Base-by-base conservation (phyloP, 202 grass and related monocot species). In the Panicum hallii region DNA sequence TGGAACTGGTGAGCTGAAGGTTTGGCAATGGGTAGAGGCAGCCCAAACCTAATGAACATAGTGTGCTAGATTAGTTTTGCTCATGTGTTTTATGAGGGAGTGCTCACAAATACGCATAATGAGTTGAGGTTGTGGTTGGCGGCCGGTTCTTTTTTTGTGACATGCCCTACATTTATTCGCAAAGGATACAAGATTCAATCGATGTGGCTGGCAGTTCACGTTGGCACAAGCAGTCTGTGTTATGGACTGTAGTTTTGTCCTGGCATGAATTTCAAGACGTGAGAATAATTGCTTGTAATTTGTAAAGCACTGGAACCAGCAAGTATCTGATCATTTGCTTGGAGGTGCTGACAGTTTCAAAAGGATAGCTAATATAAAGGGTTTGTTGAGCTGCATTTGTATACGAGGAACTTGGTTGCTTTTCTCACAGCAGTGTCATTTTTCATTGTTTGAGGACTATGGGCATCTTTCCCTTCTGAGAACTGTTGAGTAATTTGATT, bases 1-100 rank as follows among this genome's bases (percentile, higher is more conserved):
- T 79, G 96, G 93, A 50, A 91, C 91, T 20, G 93, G 96, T 78
- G 93, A 99, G 75, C 79, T 99, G 26, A 99, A 95, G 90, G 93
- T 99, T 72, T 95, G 93, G 93, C 85, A 92, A 68, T 97, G 95
- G 89, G 26, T 84, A 38, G 84, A 83, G 48, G 62, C 75, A 74
- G 78, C 75, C 63, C 81, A 88, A 80, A 87, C 89, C 30, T 81
- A 52, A 73, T 92, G 87, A 88, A 61, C 63, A 83, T 87, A 87
- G 41, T 83, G 53, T 78, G 54, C 66, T 92, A 90, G 88, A 88
- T 85, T 90, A 87, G 82, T 90, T 87, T 70, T 49, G 11, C 78
- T 66, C 50, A 58, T 90, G 72, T 84, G 85, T 82, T 89, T 93
- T 62, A 82, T 79, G 77, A 79, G 72, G 84, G 64, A 82, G 84